A percentile compares a stretch with the other conserved stretches of the same genome.
Evolutionary conservation across 2,329 filamentous ascomycete genomes (phyloP).

Genomic region (Aureobasidium mangrovei): DNA sequence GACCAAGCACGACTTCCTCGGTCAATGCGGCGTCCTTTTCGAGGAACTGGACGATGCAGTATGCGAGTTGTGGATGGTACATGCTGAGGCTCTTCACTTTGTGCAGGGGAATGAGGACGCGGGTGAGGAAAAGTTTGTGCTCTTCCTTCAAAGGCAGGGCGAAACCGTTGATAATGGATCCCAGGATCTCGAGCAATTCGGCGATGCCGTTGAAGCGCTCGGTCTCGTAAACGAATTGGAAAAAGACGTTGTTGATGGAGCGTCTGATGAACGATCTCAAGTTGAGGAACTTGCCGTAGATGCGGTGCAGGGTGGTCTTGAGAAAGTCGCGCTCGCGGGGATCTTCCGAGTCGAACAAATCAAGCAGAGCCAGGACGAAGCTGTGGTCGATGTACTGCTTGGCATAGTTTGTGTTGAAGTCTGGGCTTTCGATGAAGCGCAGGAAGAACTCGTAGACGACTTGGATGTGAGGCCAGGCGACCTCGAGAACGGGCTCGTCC

Average conservation of each 20-base stretch:
- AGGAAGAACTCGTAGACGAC: slow-evolving; percentile 99
- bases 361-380: slow-evolving; percentile 90
- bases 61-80: slow-evolving; percentile 97
- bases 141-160: slow-evolving; percentile 95
- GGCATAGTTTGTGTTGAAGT: slow-evolving; percentile 99
- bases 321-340: slow-evolving; percentile 93
- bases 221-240: slow-evolving; percentile 98
- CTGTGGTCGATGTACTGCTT: slow-evolving; percentile 98
- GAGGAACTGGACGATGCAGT: slow-evolving; percentile 97
- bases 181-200: slow-evolving; percentile 89
- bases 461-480: slow-evolving; percentile 98
- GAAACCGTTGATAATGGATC: slow-evolving; percentile 98
- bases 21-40: slow-evolving; percentile 96
- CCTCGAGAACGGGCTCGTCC: slow-evolving; percentile 94
- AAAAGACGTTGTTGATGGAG: slow-evolving; percentile 99
- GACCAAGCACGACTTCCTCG: slow-evolving; percentile 91
- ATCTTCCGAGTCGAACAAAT: slow-evolving; percentile 96
- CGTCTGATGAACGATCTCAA: slow-evolving; percentile 92
- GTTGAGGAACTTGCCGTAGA: slow-evolving; percentile 98
- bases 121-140: slow-evolving; percentile 93
- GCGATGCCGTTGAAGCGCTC: slow-evolving; percentile 98
- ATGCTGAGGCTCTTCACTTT: slow-evolving; percentile 99
- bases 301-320: slow-evolving; percentile 94
- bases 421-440: slow-evolving; percentile 96
- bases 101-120: slow-evolving; percentile 86